Base-by-base conservation (phyloP, 148 eudicot species). In the Amaranthus hypochondriacus region DNA sequence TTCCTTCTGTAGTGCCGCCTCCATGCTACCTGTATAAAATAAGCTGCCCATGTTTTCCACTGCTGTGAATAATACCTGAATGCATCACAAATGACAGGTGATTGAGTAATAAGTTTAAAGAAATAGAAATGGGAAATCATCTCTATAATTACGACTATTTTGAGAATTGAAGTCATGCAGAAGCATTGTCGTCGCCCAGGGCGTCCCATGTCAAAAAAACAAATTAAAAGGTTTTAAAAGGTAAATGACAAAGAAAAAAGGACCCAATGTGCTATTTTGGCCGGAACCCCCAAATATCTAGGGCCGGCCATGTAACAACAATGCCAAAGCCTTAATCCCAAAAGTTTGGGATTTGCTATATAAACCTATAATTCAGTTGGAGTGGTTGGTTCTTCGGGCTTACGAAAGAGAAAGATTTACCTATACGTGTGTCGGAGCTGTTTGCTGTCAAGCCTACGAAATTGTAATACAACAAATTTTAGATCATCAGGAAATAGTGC, bases 11-110 rank as follows among this genome's bases (percentile, higher is more conserved):
- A 81, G 68, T 84, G 72, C 9, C 80, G 71, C 28, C 82, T 84
- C 94, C 94, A 89, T 42, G 91, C 87, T 74, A 80, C 88, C 77
- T 87, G 94, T 81, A 89, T 87, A 62, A 83, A 84, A 74, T 83
- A 80, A 14, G 88, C 89, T 61, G 82, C 94, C 91, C 91, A 87
- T 70, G 89, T 81, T 83, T 84, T 87, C 93, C 93, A 87, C 48
- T 86, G 90, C 56, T 79, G 88, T 39, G 93, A 89, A 72, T 83
- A 80, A 70, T 72, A 81, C 87, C 93, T 89, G 81, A 56, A 80
- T 52, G 61, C 51, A 69, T 66, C 54, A 48, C 1, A 48, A 51
- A 51, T 21, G 7, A 49, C 50, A 68, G 28, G 71, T 50, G 57
- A 21, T 71, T 28, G 43, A 46, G 42, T n/a, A n/a, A n/a, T 28